These are phyloP conservation scores for Candida labiduridarum DNA, from an alignment of 1,139 yeast genomes.

Conservation along the genomic window DNA sequence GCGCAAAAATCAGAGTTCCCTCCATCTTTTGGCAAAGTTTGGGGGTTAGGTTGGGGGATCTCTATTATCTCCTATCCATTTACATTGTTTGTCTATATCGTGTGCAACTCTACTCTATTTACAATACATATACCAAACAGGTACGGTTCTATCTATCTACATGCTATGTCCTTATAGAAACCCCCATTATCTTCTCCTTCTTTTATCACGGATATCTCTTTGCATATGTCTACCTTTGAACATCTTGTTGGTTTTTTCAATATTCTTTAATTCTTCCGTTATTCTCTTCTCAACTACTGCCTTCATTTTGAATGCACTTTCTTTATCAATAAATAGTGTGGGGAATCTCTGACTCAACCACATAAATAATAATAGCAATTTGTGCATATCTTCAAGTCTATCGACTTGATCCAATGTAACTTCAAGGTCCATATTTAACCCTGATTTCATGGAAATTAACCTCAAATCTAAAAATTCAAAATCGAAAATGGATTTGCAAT, in stretches of 20 bases:
- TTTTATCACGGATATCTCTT: no score
- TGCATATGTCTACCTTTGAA: no score
- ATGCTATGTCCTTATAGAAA: not conserved
- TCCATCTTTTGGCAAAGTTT: no score
- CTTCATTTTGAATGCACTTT: slow-evolving; percentile 72
- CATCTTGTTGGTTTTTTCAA: slow-evolving; percentile 29
- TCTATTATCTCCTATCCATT: no score
- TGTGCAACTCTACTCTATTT: no score
- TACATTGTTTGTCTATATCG: no score
- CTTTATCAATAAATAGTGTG: slow-evolving; percentile 71
- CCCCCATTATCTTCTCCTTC: not conserved
- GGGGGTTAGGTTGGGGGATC: no score
- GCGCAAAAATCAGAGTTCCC: not conserved
- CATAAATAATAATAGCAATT: slow-evolving; percentile 65
- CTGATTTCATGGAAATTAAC: slow-evolving; percentile 27
- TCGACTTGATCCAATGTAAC: slow-evolving; percentile 42
- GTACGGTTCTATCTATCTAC: no score
- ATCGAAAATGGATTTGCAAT: slow-evolving; percentile 46
- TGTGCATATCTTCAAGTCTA: slow-evolving; percentile 69
- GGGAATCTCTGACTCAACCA: slow-evolving; percentile 94
- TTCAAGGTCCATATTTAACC: slow-evolving; percentile 21
- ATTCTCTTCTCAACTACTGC: slow-evolving; percentile 66
- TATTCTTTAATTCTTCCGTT: slow-evolving; percentile 56
- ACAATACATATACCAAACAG: no score
- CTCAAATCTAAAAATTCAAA: slow-evolving; percentile 39